These are phyloP conservation scores for Cyathus striatus DNA, from an alignment of 768 basidiomycete genomes.

Conservation along the genomic window DNA sequence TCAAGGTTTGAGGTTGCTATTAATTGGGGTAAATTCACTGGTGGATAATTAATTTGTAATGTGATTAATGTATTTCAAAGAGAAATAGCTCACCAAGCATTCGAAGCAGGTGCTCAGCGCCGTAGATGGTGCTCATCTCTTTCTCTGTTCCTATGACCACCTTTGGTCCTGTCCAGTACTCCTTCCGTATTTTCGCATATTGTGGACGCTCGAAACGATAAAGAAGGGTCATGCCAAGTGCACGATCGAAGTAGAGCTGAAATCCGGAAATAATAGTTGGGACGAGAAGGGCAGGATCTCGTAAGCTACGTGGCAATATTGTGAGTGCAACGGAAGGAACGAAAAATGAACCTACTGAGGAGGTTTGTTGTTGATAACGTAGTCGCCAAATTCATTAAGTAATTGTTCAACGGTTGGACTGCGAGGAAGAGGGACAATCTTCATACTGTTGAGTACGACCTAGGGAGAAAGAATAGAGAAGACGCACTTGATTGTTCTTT, in stretches of 20 bases:
- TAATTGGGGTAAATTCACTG: constrained; percentile 91
- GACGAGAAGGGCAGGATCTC: constrained; percentile 64
- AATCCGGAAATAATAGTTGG: constrained; percentile 84
- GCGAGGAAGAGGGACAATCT: constrained; percentile 85
- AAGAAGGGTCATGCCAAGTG: constrained; percentile 82
- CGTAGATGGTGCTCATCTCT: constrained; percentile 89
- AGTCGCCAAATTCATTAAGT: constrained; percentile 69
- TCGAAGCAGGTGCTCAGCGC: constrained; percentile 88
- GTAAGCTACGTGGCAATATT: constrained; percentile 38
- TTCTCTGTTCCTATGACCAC: constrained; percentile 67
- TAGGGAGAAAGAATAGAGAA: not conserved
- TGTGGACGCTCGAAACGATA: constrained; percentile 96
- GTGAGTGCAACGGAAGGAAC: not conserved
- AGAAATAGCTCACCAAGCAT: constrained; percentile 72
- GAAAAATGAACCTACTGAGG: constrained; percentile 31
- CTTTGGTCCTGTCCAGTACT: constrained; percentile 67
- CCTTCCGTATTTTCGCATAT: constrained; percentile 73
- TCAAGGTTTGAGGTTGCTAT: constrained; percentile 89
- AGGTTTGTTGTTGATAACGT: constrained; percentile 49
- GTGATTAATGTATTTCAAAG: no score
- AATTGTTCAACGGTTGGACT: constrained; percentile 73
- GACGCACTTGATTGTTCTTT: constrained; percentile 80
- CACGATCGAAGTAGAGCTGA: constrained; percentile 89
- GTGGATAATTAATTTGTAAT: no score
- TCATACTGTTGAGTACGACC: constrained; percentile 1